Percentiles rank a stretch among this genome's conserved stretches.
phyloP scores from a whole-genome alignment of 495 filamentous ascomycete species.

The Hypoxylon cercidicola region DNA sequence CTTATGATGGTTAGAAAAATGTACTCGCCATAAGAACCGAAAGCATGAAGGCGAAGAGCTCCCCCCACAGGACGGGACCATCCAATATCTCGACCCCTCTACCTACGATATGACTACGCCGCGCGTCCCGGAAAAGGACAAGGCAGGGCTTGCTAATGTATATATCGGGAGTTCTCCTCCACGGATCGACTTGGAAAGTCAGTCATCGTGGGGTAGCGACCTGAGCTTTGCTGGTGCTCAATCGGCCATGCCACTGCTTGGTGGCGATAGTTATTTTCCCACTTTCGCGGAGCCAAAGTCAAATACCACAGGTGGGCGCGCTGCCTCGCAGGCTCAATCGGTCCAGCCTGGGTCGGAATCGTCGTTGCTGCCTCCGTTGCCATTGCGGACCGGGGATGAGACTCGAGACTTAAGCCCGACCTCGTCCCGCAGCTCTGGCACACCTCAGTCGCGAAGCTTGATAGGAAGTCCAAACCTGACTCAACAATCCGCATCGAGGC shows the following conservation, averaged over 20 bases:
- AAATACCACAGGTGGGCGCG: background rate
- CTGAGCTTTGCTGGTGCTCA: background rate
- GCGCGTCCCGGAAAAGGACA: constrained; percentile 17
- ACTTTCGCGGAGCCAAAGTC: background rate
- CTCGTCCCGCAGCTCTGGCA: constrained; percentile 7
- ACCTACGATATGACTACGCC: constrained; percentile 14
- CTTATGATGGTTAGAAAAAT: constrained; percentile 22
- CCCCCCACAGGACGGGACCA: constrained; percentile 4
- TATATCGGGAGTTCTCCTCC: constrained; percentile 6
- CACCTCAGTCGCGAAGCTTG: constrained; percentile 18
- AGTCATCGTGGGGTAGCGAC: constrained; percentile 11
- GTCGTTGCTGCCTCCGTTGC: background rate
- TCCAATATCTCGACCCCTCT: constrained; percentile 21
- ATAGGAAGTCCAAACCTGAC: constrained; percentile 17
- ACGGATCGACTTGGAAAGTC: constrained; percentile 10
- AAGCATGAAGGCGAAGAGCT: constrained; percentile 18
- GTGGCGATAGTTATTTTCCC: background rate
- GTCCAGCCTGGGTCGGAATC: background rate
- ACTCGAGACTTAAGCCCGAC: background rate
- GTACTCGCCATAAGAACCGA: constrained; percentile 16
- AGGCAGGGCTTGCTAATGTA: background rate
- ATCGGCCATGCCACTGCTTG: constrained; percentile 14
- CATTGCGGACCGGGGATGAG: background rate
- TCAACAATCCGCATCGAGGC: constrained; percentile 5
- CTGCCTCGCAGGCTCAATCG: background rate